Base-by-base conservation (phyloP, 2,329 filamentous ascomycete genomes). In the Verruconis gallopava region DNA sequence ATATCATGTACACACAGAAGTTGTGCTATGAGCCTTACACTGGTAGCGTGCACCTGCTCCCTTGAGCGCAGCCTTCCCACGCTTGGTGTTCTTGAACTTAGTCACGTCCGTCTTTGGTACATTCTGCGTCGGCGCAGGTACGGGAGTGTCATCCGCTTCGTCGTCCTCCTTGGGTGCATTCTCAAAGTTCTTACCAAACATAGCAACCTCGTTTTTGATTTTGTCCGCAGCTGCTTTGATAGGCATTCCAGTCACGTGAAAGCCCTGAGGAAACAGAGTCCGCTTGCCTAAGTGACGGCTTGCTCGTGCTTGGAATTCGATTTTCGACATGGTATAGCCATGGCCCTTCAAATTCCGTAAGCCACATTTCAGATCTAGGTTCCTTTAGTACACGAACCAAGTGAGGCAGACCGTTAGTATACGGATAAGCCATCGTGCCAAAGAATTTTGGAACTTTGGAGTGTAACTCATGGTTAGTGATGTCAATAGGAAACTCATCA, bases 181-280 rank as follows among this genome's bases (percentile, higher is more conserved):
- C 43, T 77, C 74, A 48, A 96, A 96, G 55, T 86, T 78, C 57
- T 81, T 66, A 17, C 91, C 91, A 55, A 96, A 98, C 65, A 81
- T 70, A 63, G 84, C 77, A 44, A 96, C 80, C 65, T 98, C 91
- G 48, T 85, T 78, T 45, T 81, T 77, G 36, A 98, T 75, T 70
- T 96, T 96, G 69, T 98, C 89, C 42, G 91, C 86, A 55, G 85
- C 93, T 4, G 91, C 88, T 65, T 95, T 95, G 69, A 98, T 98
- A 36, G 88, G 86, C 81, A 98, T 93, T 53, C 91, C 91, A 0
- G 89, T 96, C 65, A 82, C 85, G 69, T 98, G 91, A 68, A 86
- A 98, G 21, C 89, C 91, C 56, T 91, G 80, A 44, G 91, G 91
- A 60, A 91, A 95, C 41, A 96, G 69, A 44, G 80, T 72, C 41